These are phyloP conservation scores for Neonectria sp. DNA, from an alignment of 2,329 filamentous ascomycete species.

Conservation along the genomic window DNA sequence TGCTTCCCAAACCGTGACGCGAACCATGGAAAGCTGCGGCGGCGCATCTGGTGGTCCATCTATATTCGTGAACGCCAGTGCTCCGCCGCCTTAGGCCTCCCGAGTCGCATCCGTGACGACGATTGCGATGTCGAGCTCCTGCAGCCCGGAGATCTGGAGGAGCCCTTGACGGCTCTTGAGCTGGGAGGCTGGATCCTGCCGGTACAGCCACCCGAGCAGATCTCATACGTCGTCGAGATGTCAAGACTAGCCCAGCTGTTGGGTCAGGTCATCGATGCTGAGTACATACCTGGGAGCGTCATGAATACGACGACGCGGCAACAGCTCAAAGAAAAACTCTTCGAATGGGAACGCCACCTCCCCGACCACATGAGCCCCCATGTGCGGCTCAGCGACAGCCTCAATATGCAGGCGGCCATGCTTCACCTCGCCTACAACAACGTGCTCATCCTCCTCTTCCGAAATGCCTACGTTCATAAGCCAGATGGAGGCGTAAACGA, in stretches of 20 bases:
- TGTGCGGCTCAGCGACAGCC: neutral
- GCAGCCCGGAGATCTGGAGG: neutral
- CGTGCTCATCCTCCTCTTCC: neutral
- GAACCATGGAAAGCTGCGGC: neutral
- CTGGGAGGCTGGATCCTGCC: neutral
- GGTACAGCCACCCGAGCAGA: neutral
- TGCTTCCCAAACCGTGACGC: neutral
- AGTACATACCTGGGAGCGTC: neutral
- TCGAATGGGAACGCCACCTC: neutral
- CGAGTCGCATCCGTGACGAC: neutral
- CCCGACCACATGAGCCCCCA: conserved; percentile 1
- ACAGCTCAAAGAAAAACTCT: neutral
- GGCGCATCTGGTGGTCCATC: neutral
- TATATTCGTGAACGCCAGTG: neutral
- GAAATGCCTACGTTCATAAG: neutral
- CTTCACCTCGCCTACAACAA: conserved; percentile 5
- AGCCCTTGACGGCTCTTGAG: neutral
- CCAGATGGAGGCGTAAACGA: neutral
- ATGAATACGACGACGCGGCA: neutral
- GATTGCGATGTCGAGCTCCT: conserved; percentile 6
- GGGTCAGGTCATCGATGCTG: neutral
- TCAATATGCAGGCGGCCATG: conserved; percentile 2
- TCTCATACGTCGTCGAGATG: conserved; percentile 2
- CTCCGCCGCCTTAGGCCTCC: neutral
- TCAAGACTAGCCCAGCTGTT: neutral